phyloP scores from a whole-genome alignment of 2,329 filamentous ascomycete species.

The Colletotrichum sp. region DNA sequence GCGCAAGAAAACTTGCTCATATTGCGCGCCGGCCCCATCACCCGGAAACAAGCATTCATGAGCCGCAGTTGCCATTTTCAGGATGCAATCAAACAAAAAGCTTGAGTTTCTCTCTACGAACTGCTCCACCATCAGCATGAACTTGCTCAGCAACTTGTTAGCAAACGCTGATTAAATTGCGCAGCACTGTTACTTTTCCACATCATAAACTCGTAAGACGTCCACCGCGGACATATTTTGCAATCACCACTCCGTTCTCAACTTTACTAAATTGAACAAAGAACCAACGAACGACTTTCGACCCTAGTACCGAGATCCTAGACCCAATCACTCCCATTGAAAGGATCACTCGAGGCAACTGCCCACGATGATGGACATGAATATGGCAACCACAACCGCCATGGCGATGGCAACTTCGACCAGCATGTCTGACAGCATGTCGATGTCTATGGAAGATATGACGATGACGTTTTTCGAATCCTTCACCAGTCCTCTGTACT shows the following conservation, averaged over 20 bases:
- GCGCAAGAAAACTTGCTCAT: conserved; percentile 8
- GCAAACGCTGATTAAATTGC: not conserved
- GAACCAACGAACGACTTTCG: not conserved
- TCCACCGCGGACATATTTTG: not conserved
- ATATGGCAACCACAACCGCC: not conserved
- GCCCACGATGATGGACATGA: conserved; percentile 11
- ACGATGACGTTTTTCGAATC: conserved; percentile 65
- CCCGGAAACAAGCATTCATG: not conserved
- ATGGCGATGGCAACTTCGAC: conserved; percentile 11
- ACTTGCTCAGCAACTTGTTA: not conserved
- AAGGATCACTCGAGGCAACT: not conserved
- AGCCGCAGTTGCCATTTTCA: not conserved
- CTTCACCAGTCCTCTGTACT: conserved; percentile 58
- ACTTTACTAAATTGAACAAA: not conserved
- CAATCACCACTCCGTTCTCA: not conserved
- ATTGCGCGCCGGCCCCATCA: not conserved
- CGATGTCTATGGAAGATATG: conserved; percentile 38
- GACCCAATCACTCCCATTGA: not conserved
- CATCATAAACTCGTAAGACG: not conserved
- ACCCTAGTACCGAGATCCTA: not conserved
- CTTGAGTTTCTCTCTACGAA: not conserved
- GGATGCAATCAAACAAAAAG: not conserved
- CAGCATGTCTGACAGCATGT: not conserved
- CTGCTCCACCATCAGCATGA: not conserved
- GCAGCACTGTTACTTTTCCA: not conserved